Percentiles rank a stretch among this genome's conserved stretches.
These are phyloP conservation scores for Solanum infundibuliforme DNA, from an alignment of 257 asterid species.

Conservation along the genomic window DNA sequence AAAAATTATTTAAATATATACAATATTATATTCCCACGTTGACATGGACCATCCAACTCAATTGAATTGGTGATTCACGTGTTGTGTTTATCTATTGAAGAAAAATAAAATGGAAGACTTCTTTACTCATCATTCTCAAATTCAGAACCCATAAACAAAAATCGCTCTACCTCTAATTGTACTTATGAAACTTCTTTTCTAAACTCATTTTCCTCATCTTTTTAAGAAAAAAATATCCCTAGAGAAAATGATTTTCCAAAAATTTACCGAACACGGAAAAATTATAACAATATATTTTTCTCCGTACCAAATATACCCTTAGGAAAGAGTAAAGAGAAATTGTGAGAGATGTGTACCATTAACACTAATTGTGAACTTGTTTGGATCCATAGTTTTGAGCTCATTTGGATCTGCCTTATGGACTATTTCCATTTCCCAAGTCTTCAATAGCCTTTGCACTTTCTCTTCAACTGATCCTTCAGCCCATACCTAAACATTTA, in stretches of 20 bases:
- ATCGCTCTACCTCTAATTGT: fast-evolving
- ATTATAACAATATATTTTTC: not conserved
- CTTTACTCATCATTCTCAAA: not conserved
- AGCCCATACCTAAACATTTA: conserved; percentile 33
- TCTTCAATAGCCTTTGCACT: conserved; percentile 52
- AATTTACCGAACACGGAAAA: not conserved
- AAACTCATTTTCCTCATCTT: not conserved
- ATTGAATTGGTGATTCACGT: not conserved
- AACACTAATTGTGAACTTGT: conserved; percentile 7
- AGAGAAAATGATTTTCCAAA: not conserved
- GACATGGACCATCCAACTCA: not conserved
- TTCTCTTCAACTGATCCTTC: conserved; percentile 48
- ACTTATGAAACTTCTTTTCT: not conserved
- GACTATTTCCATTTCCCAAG: conserved; percentile 62
- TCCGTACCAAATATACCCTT: not conserved
- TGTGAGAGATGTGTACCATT: not conserved
- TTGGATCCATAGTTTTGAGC: conserved; percentile 29
- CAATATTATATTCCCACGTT: not conserved
- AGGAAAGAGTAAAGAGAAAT: not conserved
- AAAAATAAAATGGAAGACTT: too few species aligned
- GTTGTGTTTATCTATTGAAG: not conserved
- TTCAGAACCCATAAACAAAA: not conserved
- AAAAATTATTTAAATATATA: too few species aligned
- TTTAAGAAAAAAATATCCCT: too few species aligned
- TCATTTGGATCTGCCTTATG: conserved; percentile 36